These are phyloP conservation scores for Candida maris DNA, from an alignment of 805 yeast species.

Conservation along the genomic window DNA sequence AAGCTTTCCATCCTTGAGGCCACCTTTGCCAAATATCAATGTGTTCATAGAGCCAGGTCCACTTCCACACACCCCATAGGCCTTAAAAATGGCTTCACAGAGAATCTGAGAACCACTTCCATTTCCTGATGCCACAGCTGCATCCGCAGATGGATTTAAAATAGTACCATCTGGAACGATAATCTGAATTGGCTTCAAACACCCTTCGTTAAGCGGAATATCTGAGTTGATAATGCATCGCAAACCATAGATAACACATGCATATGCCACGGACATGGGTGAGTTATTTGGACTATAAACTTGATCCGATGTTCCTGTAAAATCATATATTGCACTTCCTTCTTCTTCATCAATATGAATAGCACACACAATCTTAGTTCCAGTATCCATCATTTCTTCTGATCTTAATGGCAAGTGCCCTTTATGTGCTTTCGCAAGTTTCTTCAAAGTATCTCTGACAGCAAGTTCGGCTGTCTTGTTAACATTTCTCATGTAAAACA, in stretches of 20 bases:
- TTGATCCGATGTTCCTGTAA: constrained; percentile 49
- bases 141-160: constrained; percentile 41
- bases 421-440: constrained; percentile 38
- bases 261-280: constrained; percentile 50
- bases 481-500: constrained; percentile 44
- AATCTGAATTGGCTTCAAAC: constrained; percentile 29
- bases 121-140: constrained; percentile 43
- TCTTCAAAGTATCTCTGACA: constrained; percentile 32
- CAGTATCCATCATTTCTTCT: constrained; percentile 52
- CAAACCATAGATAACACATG: constrained; percentile 52
- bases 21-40: constrained; percentile 63
- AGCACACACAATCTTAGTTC: constrained; percentile 43
- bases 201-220: constrained; percentile 58
- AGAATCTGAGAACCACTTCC: constrained; percentile 85
- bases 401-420: constrained; percentile 37
- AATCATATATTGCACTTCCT: constrained; percentile 47
- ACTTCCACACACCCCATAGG: constrained; percentile 80
- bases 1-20: constrained; percentile 45
- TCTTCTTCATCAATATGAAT: constrained; percentile 38
- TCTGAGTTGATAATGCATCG: constrained; percentile 46
- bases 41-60: constrained; percentile 91
- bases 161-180: constrained; percentile 34
- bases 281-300: constrained; percentile 52
- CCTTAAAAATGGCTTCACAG: constrained; percentile 76
- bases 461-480: constrained; percentile 44